Percentiles rank a stretch among this genome's conserved stretches.
Conservation (phyloP, 169 alveolate genomes). For the Plasmodium gonderi region DNA sequence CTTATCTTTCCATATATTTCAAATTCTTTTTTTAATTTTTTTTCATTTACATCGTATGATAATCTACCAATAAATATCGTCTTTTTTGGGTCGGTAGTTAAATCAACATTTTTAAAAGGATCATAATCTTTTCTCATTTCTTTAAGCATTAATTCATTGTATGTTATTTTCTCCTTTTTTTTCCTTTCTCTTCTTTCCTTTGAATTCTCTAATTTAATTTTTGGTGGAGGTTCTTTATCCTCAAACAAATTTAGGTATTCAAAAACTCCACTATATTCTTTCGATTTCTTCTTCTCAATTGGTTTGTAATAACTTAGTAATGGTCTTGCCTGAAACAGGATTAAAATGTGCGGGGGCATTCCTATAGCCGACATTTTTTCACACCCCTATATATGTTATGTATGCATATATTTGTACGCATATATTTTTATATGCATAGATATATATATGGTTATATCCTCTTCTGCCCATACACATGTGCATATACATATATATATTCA, state of each 20-base stretch:
- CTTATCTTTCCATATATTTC: slow-evolving; percentile 94
- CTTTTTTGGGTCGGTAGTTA: slow-evolving; percentile 92
- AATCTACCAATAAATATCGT: slow-evolving; percentile 95
- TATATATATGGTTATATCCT: not conserved
- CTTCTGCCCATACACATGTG: not conserved
- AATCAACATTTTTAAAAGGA: slow-evolving; percentile 78
- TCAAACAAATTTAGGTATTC: slow-evolving; percentile 77
- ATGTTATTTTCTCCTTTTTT: slow-evolving; percentile 74
- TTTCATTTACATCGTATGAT: slow-evolving; percentile 93
- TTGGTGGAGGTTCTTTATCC: slow-evolving; percentile 79
- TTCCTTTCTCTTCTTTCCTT: slow-evolving; percentile 79
- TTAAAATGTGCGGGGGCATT: slow-evolving; percentile 87
- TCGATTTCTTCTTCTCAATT: slow-evolving; percentile 71
- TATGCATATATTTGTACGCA: not conserved
- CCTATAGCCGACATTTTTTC: slow-evolving; percentile 86
- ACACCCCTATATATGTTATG: not conserved
- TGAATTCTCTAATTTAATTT: slow-evolving; percentile 80
- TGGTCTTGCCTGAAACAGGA: slow-evolving; percentile 86
- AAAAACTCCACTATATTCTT: slow-evolving; percentile 76
- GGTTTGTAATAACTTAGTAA: slow-evolving; percentile 79
- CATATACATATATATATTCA: not conserved
- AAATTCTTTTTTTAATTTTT: slow-evolving; percentile 91
- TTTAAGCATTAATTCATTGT: slow-evolving; percentile 68
- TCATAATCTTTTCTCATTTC: slow-evolving; percentile 76
- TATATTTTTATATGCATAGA: not conserved